Base-by-base conservation (phyloP, 2,329 filamentous ascomycete genomes). In the Alternaria dauci region DNA sequence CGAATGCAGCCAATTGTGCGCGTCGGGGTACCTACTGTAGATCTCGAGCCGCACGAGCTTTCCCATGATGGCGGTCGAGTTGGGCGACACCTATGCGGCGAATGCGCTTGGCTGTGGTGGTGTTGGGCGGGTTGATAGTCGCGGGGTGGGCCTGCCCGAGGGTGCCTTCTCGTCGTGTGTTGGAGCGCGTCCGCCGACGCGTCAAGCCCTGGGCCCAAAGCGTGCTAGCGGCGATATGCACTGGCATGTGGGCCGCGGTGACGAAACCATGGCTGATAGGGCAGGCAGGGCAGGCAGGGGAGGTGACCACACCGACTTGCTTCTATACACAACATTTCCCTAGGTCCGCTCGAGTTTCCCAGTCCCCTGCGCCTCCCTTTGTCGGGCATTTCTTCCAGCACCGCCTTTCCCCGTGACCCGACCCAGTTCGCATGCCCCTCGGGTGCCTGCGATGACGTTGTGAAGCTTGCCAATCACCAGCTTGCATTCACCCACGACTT, bases 31-130 rank as follows among this genome's bases (percentile, higher is more conserved):
- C 89, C 68, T 84, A 95, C 93, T 97, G 83, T 91, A 96, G 64
- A 99, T 86, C 85, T 98, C 94, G 53, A 99, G 88, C 64, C 93
- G 90, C 75, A 97, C 92, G 74, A 99, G 90, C 82, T 98, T 98
- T 69, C 94, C 94, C 95, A 99, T 98, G 65, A 38, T 66, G 60
- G 65, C 71, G 66, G 58, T 54, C 32, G 59, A 28, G 20, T 14
- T 59, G 66, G 59, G 66, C 70, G 61, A 44, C 55, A 55, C 61
- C 59, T 42, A n/a, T 34, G n/a, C 20, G 61, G 66, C 43, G 50
- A 55, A 30, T 55, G 67, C 63, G 63, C 60, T 34, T 52, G 36
- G 59, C n/a, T 39, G 38, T 12, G 25, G 20, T 50, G 55, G 47
- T 46, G 55, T 42, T 56, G 51, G 41, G 41, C 30, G 59, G 39